These are phyloP conservation scores for Populus ilicifolia DNA, from an alignment of 345 rosid species.

Conservation along the genomic window DNA sequence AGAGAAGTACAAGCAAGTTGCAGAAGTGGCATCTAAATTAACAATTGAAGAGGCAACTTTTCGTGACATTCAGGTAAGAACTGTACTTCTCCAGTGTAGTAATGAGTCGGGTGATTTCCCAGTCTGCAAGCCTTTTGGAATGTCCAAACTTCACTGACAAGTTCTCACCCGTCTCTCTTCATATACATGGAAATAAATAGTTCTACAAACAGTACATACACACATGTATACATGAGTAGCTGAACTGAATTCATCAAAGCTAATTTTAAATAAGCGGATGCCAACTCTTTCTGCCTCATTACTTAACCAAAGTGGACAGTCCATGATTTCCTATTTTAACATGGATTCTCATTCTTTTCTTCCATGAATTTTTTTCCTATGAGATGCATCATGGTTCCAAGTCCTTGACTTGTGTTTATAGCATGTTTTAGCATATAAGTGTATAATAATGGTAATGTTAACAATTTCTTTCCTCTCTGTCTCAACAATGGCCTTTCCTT, in stretches of 20 bases:
- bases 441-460: not conserved
- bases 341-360: not conserved
- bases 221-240: not conserved
- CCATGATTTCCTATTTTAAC: not conserved
- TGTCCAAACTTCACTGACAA: not conserved
- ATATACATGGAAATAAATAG: not conserved
- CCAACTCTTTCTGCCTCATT: not conserved
- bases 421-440: not conserved
- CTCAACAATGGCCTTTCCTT: not conserved
- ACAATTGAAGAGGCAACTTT: slow-evolving; percentile 92
- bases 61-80: slow-evolving; percentile 79
- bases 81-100: not conserved
- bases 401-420: not conserved
- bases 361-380: not conserved
- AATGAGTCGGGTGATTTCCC: slow-evolving; percentile 1
- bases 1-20: slow-evolving; percentile 96
- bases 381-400: not conserved
- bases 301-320: not conserved
- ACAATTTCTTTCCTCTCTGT: too few relatives aligned
- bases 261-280: too few relatives aligned
- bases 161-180: not conserved
- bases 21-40: slow-evolving; percentile 89
- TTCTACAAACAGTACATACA: not conserved
- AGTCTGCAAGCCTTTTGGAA: not conserved
- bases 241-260: too few relatives aligned